phyloP scores from a whole-genome alignment of 768 basidiomycete species.

The Podaxis sp. region DNA sequence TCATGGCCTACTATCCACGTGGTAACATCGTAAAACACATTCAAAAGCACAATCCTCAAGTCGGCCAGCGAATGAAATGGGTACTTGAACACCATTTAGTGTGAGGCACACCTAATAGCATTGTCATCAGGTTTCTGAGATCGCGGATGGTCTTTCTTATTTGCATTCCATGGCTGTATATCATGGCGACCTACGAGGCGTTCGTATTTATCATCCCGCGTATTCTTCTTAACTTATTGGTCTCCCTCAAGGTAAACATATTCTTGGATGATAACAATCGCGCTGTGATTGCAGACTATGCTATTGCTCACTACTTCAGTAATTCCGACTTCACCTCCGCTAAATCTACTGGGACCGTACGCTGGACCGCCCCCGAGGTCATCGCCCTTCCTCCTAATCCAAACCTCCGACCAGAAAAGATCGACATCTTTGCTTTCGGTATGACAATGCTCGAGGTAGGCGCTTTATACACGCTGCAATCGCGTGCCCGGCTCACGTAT shows the following conservation, averaged over 20 bases:
- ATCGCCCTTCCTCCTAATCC: slow-evolving; percentile 22
- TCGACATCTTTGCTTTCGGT: slow-evolving; percentile 28
- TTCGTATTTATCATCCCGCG: slow-evolving; percentile 3
- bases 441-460: slow-evolving; percentile 31
- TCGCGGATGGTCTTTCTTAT: slow-evolving; percentile 23
- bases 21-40: slow-evolving; percentile 26
- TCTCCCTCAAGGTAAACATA: slow-evolving; percentile 25
- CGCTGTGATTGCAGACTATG: slow-evolving; percentile 29
- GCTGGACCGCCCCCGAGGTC: slow-evolving; percentile 35
- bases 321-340: slow-evolving; percentile 23
- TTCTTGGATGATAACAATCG: slow-evolving; percentile 23
- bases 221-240: neutral
- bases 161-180: slow-evolving; percentile 23
- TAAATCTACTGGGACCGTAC: slow-evolving; percentile 23
- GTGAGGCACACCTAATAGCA: neutral
- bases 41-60: neutral
- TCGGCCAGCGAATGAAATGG: slow-evolving; percentile 7
- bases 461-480: neutral
- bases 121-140: slow-evolving; percentile 5
- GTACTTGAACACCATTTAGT: neutral
- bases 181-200: slow-evolving; percentile 29
- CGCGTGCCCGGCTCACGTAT: too few relatives aligned
- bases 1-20: slow-evolving; percentile 23
- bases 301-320: slow-evolving; percentile 25
- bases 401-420: slow-evolving; percentile 16